phyloP scores from a whole-genome alignment of 2,329 filamentous ascomycete species.

The Cyphellophora europaea region DNA sequence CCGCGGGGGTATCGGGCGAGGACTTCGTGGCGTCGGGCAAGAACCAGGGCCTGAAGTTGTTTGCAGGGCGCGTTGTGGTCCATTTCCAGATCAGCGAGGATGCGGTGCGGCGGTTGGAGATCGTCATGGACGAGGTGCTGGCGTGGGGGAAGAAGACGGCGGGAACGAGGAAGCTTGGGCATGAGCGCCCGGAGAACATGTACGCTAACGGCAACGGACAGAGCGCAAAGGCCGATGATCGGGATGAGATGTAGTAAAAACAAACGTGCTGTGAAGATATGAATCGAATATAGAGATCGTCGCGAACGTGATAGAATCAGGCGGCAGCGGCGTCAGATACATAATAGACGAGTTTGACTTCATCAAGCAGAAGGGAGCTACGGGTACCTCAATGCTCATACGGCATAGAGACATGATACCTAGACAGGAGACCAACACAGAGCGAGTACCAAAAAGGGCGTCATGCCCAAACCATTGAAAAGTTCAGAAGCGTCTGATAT shows the following conservation, averaged over 20 bases:
- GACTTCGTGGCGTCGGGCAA: conserved; percentile 46
- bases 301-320: no score
- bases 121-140: conserved; percentile 21
- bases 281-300: no score
- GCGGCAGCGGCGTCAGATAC: no score
- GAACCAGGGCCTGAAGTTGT: conserved; percentile 48
- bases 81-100: conserved; percentile 52
- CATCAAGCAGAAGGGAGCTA: no score
- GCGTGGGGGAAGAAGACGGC: background rate
- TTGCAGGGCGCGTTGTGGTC: conserved; percentile 53
- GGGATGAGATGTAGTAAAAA: background rate
- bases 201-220: background rate
- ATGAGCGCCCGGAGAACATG: background rate
- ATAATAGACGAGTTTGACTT: no score
- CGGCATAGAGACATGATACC: no score
- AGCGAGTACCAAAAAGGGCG: no score
- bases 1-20: conserved; percentile 43
- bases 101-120: conserved; percentile 20
- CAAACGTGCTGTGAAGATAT: no score
- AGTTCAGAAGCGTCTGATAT: no score
- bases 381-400: no score
- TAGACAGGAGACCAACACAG: no score
- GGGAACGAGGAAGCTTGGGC: background rate
- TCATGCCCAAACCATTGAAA: no score
- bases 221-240: background rate